Percentiles rank a stretch among this genome's conserved stretches.
phyloP scores from a whole-genome alignment of 179 eudicot species.

The Spinacia oleracea region DNA sequence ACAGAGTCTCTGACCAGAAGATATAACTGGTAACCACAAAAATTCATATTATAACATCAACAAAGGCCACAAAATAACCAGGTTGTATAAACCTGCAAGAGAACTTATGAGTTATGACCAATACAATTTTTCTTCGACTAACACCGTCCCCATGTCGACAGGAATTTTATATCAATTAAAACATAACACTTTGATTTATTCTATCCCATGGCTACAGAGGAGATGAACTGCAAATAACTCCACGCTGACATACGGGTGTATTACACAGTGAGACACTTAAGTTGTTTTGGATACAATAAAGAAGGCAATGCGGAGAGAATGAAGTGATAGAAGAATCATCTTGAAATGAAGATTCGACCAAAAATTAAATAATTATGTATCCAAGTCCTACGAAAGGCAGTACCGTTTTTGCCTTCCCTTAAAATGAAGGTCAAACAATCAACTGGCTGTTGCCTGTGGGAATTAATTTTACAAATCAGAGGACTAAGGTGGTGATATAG shows the following conservation, averaged over 20 bases:
- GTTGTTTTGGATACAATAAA: background rate
- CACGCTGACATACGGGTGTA: background rate
- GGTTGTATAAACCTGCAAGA: background rate
- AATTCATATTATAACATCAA: background rate
- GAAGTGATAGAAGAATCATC: background rate
- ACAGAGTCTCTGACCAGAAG: conserved; percentile 8
- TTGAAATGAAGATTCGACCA: background rate
- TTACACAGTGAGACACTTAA: background rate
- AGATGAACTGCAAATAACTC: background rate
- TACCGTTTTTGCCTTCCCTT: background rate
- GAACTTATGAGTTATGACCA: background rate
- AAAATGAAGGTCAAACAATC: background rate
- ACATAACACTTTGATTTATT: background rate
- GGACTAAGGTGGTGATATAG: background rate
- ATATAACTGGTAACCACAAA: background rate
- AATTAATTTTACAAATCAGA: background rate
- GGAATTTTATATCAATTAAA: background rate
- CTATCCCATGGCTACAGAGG: background rate
- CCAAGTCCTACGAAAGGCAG: background rate
- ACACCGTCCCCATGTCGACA: background rate
- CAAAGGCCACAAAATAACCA: background rate
- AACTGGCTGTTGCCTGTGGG: background rate
- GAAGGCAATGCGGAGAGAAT: background rate
- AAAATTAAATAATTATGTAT: background rate
- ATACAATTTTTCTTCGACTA: background rate